Evolutionary conservation across 805 yeast species (phyloP).

Genomic region (Ogataea dorogensis): DNA sequence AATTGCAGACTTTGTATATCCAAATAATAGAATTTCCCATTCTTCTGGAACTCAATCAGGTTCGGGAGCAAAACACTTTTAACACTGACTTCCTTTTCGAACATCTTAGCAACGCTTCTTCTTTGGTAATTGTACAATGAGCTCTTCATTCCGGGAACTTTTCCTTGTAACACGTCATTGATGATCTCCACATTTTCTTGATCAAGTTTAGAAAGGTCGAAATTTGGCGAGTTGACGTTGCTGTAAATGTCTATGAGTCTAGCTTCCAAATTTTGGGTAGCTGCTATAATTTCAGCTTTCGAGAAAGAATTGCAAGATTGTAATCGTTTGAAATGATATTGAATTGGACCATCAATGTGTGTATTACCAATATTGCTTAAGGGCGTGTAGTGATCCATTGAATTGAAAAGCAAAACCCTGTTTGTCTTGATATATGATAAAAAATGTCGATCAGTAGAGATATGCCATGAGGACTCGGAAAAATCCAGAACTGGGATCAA

Average conservation of each 20-base stretch:
- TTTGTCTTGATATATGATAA: slow-evolving; percentile 5
- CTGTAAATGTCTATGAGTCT: slow-evolving; percentile 37
- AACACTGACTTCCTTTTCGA: slow-evolving; percentile 46
- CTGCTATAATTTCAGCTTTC: slow-evolving; percentile 16
- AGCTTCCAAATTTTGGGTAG: slow-evolving; percentile 15
- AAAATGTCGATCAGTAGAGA: slow-evolving; percentile 12
- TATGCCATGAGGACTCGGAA: slow-evolving; percentile 38
- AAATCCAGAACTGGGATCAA: slow-evolving; percentile 46
- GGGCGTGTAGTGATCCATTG: neutral
- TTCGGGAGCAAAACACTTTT: slow-evolving; percentile 26
- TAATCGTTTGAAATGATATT: slow-evolving; percentile 40
- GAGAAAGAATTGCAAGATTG: slow-evolving; percentile 19
- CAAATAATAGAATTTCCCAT: slow-evolving; percentile 29
- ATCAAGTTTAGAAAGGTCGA: slow-evolving; percentile 22
- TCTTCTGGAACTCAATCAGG: slow-evolving; percentile 5
- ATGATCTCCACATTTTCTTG: slow-evolving; percentile 22
- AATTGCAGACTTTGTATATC: slow-evolving; percentile 37
- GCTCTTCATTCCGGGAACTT: slow-evolving; percentile 48
- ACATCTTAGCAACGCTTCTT: slow-evolving; percentile 61
- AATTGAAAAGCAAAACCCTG: slow-evolving; percentile 13
- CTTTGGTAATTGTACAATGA: slow-evolving; percentile 56
- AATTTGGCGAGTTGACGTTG: slow-evolving; percentile 32
- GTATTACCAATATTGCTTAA: slow-evolving; percentile 6
- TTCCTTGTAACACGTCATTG: slow-evolving; percentile 28
- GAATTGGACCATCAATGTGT: slow-evolving; percentile 11